phyloP scores from a whole-genome alignment of 768 basidiomycete genomes.

The Pholiota microspora region DNA sequence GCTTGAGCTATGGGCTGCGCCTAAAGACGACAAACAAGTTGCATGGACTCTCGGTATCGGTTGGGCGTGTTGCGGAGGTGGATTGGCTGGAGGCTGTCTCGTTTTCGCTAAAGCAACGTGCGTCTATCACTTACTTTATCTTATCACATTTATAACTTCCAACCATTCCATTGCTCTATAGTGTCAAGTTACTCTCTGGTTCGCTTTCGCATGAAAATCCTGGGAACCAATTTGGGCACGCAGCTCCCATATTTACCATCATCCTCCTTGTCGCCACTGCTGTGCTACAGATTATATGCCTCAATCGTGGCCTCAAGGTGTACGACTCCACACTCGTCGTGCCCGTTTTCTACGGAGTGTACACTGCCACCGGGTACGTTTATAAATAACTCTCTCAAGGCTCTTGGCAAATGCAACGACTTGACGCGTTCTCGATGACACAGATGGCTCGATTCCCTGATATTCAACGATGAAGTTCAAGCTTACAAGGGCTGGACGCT shows the following conservation, averaged over 20 bases:
- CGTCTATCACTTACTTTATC: too few species aligned
- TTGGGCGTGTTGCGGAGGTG: slow-evolving; percentile 93
- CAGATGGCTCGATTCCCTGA: slow-evolving; percentile 50
- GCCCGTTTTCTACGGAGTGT: slow-evolving; percentile 92
- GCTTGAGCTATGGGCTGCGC: slow-evolving; percentile 73
- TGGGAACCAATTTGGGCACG: slow-evolving; percentile 85
- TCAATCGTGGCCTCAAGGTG: slow-evolving; percentile 86
- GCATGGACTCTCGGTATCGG: slow-evolving; percentile 91
- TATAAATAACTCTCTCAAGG: not conserved
- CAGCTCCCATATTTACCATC: slow-evolving; percentile 76
- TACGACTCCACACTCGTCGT: slow-evolving; percentile 92
- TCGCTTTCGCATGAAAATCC: slow-evolving; percentile 76
- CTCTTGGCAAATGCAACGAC: not conserved
- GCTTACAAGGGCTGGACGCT: slow-evolving; percentile 89
- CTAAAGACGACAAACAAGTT: slow-evolving; percentile 81
- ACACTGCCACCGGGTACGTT: slow-evolving; percentile 76
- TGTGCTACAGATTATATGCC: slow-evolving; percentile 85
- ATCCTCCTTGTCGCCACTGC: slow-evolving; percentile 70
- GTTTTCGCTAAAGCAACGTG: slow-evolving; percentile 78
- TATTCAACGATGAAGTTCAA: slow-evolving; percentile 84
- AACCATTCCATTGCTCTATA: slow-evolving; percentile 21
- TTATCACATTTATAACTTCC: not conserved
- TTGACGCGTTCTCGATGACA: slow-evolving; percentile 9
- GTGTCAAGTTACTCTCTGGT: slow-evolving; percentile 79
- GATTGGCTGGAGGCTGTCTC: slow-evolving; percentile 83